Base-by-base conservation (phyloP, 202 grass and related monocot genomes). In the Schoenoplectus triqueter region DNA sequence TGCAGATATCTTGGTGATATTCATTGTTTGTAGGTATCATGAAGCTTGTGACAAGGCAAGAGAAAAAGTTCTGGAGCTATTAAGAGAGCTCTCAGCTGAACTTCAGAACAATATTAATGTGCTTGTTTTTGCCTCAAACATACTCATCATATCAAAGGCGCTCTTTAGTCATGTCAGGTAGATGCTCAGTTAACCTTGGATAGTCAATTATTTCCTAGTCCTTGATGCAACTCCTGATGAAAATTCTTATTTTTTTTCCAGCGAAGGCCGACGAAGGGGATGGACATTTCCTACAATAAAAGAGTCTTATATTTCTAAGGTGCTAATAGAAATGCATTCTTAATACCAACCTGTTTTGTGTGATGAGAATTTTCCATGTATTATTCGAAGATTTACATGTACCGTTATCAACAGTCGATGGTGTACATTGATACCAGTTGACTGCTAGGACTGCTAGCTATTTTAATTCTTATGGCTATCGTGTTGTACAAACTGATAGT, bases 141-240 rank as follows among this genome's bases (percentile, higher is more conserved):
- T 95, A 51, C 92, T 93, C 57, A 49, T 98, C 85, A 90, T 95
- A 86, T 81, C 92, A 81, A 98, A 94, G 85, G 95, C 95, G 66
- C 87, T 98, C 69, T 95, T 95, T 89, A 84, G 92, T 87, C 95
- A 98, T 86, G 91, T 93, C 69, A 92, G 95, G 95, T 98, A 82
- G 90, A 85, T 5, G 2, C 7, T 68, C 22, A 84, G 69, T 13
- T 82, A 51, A 66, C 80, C n/a, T 10, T 10, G 15, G 50, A 42
- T 20, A 13, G 18, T 50, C 2, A 15, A 54, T n/a, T n/a, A 40
- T 63, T 31, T 75, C 73, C 52, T 63, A 75, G 31, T 31, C 31
- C 31, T 31, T 31, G 42, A 85, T n/a, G 31, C 59, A 48, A 59
- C 81, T 7, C 20, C 13, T 78, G 61, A 48, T 13, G 31, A 61